Base-by-base conservation (phyloP, 2,329 filamentous ascomycete genomes). In the Epichloe sibirici region DNA sequence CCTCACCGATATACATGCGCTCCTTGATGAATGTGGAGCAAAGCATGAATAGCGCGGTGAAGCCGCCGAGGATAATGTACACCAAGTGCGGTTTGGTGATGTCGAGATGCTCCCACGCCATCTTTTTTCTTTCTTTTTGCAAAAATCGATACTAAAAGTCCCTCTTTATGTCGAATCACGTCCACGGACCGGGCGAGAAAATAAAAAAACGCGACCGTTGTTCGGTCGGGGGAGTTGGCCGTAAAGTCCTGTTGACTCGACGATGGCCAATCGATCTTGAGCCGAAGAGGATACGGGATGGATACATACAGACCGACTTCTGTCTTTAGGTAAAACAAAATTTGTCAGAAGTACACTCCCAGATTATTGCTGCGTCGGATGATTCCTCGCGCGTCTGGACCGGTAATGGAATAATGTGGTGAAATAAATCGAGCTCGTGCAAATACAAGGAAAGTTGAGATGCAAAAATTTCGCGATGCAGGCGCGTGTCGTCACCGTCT, bases 11-110 rank as follows among this genome's bases (percentile, higher is more conserved):
- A 74, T 98, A 98, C 65, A 97, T 79, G 68, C 88, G 87, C 76
- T 98, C 93, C 76, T 98, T 98, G 73, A 98, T 95, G 65, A 97
- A 83, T 52, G 94, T 89, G 55, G 93, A 98, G 70, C 90, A 95
- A 55, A 98, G 77, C 93, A 98, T 98, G 74, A 98, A 98, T 62
- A 98, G 75, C 55, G 86, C 90, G 60, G 93, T 98, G 74, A 98
- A 98, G 68, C 91, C 93, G 63, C 93, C 93, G 53, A 98, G 76
- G 71, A 98, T 96, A 71, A 97, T 89, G 71, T 98, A 98, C 59
- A 95, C 93, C 88, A 97, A 71, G 76, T 98, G 93, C 63, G 93
- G 88, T 76, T 85, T 87, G 71, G 94, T 96, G 73, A 97, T 84
- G 56, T 83, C 83, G 51, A 91, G 77, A 61, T 90, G 85, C 47